Evolutionary conservation across 768 basidiomycete genomes (phyloP), one percentile per base, ranked within the genome.

Genomic region (Vararia minispora): DNA sequence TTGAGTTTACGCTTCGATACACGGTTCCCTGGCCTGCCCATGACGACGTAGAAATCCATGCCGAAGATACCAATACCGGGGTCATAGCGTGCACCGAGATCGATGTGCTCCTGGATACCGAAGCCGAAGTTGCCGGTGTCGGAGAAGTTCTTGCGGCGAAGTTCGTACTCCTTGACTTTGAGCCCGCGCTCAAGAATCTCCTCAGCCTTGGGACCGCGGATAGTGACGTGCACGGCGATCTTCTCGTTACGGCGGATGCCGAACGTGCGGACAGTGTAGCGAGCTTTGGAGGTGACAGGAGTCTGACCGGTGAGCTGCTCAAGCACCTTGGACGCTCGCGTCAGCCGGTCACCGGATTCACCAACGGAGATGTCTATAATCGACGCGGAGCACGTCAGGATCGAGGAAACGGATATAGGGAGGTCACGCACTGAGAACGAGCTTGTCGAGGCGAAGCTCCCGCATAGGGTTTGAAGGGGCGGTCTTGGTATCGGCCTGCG

Each of bases 211-310:
- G 94, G 94, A 21, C 94, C 94, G 53, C 94, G 88, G 68, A 99
- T 95, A 60, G 94, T 99, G 55, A 92, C 90, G 65, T 92, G 90
- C 49, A 88, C 87, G 34, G 94, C 94, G 60, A 98, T 99, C 77
- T 99, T 99, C 70, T 99, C 94, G 73, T 99, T 99, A 69, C 95
- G 87, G 62, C 95, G 86, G 74, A 99, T 99, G 57, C 88, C 85
- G 71, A 99, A 99, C 34, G 86, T 85, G 52, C 94, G 91, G 65
- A 98, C 90, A 58, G 95, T 98, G 83, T 94, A 98, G 52, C 95
- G 88, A 46, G 94, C 95, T 76, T 98, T 99, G 61, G 92, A 97
- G 52, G 92, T 95, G 54, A 99, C 94, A 58, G 94, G 94, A 33
- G 94, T 88, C 74, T 99, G 94, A 54, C 94, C 94, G 53, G 94